These are phyloP conservation scores for Rubia peregrina DNA, from an alignment of 305 asterid genomes.

Conservation along the genomic window DNA sequence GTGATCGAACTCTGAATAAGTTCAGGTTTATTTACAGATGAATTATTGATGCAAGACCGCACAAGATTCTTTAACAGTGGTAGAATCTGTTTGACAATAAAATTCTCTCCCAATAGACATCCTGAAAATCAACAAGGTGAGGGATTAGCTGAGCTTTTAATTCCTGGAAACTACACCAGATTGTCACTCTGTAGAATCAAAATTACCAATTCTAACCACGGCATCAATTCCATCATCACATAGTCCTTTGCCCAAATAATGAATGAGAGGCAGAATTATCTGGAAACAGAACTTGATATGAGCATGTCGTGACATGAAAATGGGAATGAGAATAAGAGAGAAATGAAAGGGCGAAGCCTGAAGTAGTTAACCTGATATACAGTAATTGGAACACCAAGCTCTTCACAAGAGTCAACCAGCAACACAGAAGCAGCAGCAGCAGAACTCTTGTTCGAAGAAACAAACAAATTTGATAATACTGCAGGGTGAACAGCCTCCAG, in stretches of 20 bases:
- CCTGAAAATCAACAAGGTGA: slow-evolving; percentile 45
- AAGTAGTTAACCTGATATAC: slow-evolving; percentile 70
- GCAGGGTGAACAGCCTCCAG: slow-evolving; percentile 73
- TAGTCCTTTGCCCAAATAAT: slow-evolving; percentile 91
- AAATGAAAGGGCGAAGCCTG: not conserved
- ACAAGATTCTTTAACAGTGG: slow-evolving; percentile 58
- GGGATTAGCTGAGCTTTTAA: slow-evolving; percentile 20
- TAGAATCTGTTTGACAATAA: slow-evolving; percentile 67
- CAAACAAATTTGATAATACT: slow-evolving; percentile 74
- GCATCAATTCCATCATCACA: slow-evolving; percentile 83
- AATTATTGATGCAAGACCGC: slow-evolving; percentile 54
- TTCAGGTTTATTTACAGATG: slow-evolving; percentile 55
- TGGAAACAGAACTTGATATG: slow-evolving; percentile 34
- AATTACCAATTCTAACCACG: slow-evolving; percentile 80
- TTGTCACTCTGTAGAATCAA: slow-evolving; percentile 17
- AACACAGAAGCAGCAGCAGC: slow-evolving; percentile 87
- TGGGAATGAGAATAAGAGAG: not conserved
- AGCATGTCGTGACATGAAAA: slow-evolving; percentile 14
- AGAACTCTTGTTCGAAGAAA: slow-evolving; percentile 65
- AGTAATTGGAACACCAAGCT: slow-evolving; percentile 91
- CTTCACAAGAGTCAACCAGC: slow-evolving; percentile 91
- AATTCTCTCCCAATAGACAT: slow-evolving; percentile 73
- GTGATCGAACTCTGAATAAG: slow-evolving; percentile 83
- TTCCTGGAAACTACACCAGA: slow-evolving; percentile 11
- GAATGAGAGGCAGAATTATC: slow-evolving; percentile 86